These are phyloP conservation scores for Ceratorhiza oryzae-sativae DNA, from an alignment of 1,284 basidiomycete species.

Conservation along the genomic window DNA sequence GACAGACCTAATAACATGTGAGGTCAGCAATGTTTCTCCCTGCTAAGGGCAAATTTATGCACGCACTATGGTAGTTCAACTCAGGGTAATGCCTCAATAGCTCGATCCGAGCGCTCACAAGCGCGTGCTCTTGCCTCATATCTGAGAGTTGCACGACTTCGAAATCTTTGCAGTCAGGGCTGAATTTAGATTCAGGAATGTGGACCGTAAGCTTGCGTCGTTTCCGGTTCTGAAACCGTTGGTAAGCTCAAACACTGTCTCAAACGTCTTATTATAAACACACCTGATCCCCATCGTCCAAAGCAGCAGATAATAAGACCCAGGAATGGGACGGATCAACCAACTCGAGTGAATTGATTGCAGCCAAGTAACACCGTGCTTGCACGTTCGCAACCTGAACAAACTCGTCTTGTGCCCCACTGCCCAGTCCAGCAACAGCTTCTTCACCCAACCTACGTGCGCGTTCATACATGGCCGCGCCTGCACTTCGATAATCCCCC, in stretches of 20 bases:
- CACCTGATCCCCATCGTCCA: conserved; percentile 52
- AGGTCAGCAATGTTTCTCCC: background rate
- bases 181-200: conserved; percentile 78
- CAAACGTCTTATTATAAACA: background rate
- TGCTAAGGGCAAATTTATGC: conserved; percentile 49
- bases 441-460: conserved; percentile 76
- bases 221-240: conserved; percentile 53
- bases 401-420: conserved; percentile 52
- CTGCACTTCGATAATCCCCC: conserved; percentile 88
- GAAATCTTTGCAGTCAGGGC: conserved; percentile 65
- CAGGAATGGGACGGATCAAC: conserved; percentile 84
- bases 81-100: conserved; percentile 70
- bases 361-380: conserved; percentile 81
- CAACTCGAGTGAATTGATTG: conserved; percentile 89
- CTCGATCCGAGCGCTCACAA: conserved; percentile 81
- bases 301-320: conserved; percentile 69
- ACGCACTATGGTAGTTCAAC: conserved; percentile 58
- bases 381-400: conserved; percentile 74
- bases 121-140: conserved; percentile 83
- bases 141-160: conserved; percentile 84
- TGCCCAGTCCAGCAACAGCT: conserved; percentile 51
- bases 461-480: conserved; percentile 92
- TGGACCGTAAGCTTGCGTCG: conserved; percentile 73
- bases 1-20: conserved; percentile 56
- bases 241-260: background rate